These are phyloP conservation scores for Ascochyta pisi DNA, from an alignment of 2,329 filamentous ascomycete genomes.

Conservation along the genomic window DNA sequence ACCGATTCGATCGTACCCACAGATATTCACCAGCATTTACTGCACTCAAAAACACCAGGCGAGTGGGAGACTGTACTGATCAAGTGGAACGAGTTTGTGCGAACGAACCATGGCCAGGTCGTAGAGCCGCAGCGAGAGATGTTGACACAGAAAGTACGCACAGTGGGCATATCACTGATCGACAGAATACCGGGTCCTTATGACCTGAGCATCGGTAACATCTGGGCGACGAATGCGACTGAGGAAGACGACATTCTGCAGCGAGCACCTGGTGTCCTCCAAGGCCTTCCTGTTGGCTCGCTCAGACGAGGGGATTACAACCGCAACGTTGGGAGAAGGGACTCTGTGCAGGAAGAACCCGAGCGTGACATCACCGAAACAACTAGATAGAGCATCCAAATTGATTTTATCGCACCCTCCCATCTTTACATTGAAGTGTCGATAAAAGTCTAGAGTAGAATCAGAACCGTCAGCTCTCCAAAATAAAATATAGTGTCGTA, in stretches of 20 bases:
- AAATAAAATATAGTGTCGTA: background rate
- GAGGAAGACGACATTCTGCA: slow-evolving; percentile 44
- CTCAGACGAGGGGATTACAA: slow-evolving; percentile 25
- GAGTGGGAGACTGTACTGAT: slow-evolving; percentile 97
- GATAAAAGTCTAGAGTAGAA: background rate
- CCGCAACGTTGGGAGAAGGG: slow-evolving; percentile 24
- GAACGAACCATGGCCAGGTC: slow-evolving; percentile 90
- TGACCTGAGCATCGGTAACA: slow-evolving; percentile 80
- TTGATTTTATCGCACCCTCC: background rate
- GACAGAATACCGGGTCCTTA: slow-evolving; percentile 89
- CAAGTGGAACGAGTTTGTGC: slow-evolving; percentile 89
- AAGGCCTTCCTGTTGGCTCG: slow-evolving; percentile 34
- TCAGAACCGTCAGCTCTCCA: background rate
- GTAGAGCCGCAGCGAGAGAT: slow-evolving; percentile 94
- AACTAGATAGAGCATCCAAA: slow-evolving; percentile 16
- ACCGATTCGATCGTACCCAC: slow-evolving; percentile 92
- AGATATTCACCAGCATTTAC: slow-evolving; percentile 93
- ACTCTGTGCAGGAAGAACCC: slow-evolving; percentile 19
- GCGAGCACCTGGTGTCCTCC: slow-evolving; percentile 33
- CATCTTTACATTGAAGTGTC: background rate
- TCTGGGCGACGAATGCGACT: slow-evolving; percentile 86
- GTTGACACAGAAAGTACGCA: slow-evolving; percentile 82
- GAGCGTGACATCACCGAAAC: slow-evolving; percentile 18
- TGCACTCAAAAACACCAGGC: slow-evolving; percentile 79
- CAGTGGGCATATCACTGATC: slow-evolving; percentile 85